Conservation (phyloP, 768 basidiomycete genomes). For the Aureoboletus auriporus region DNA sequence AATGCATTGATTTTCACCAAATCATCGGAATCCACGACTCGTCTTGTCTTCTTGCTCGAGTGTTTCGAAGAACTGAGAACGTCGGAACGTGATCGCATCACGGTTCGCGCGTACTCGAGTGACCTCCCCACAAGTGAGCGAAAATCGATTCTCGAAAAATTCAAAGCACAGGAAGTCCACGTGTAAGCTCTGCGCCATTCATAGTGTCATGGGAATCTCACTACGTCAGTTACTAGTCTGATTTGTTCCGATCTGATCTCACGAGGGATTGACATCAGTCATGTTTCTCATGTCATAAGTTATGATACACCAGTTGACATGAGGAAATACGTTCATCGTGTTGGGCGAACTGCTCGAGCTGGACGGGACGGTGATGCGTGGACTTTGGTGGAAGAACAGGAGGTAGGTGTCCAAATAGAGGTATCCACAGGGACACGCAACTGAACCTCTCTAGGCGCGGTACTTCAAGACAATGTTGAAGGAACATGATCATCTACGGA, state of each 20-base stretch:
- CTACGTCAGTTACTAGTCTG: conserved; percentile 47
- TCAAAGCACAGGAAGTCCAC: conserved; percentile 76
- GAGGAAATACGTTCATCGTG: conserved; percentile 97
- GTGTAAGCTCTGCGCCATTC: conserved; percentile 49
- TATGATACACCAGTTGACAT: conserved; percentile 98
- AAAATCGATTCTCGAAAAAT: conserved; percentile 71
- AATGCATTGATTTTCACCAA: conserved; percentile 96
- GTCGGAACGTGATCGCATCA: conserved; percentile 26
- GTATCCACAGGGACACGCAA: background rate
- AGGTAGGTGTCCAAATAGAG: conserved; percentile 40
- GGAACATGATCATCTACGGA: conserved; percentile 62
- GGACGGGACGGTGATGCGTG: conserved; percentile 87
- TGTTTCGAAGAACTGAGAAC: conserved; percentile 63
- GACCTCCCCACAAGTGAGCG: conserved; percentile 75
- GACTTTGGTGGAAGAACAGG: conserved; percentile 94
- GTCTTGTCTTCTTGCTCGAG: conserved; percentile 77
- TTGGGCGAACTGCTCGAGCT: conserved; percentile 93
- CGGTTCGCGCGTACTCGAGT: conserved; percentile 78
- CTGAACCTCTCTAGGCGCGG: conserved; percentile 52
- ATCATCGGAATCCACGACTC: conserved; percentile 82
- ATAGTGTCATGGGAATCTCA: conserved; percentile 1
- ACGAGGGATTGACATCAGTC: conserved; percentile 91
- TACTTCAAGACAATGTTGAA: conserved; percentile 85
- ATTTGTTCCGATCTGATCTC: conserved; percentile 97
- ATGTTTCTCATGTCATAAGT: conserved; percentile 89